These are phyloP conservation scores for Afroboletus lepidellus DNA, from an alignment of 1,284 basidiomycete species.

Conservation along the genomic window DNA sequence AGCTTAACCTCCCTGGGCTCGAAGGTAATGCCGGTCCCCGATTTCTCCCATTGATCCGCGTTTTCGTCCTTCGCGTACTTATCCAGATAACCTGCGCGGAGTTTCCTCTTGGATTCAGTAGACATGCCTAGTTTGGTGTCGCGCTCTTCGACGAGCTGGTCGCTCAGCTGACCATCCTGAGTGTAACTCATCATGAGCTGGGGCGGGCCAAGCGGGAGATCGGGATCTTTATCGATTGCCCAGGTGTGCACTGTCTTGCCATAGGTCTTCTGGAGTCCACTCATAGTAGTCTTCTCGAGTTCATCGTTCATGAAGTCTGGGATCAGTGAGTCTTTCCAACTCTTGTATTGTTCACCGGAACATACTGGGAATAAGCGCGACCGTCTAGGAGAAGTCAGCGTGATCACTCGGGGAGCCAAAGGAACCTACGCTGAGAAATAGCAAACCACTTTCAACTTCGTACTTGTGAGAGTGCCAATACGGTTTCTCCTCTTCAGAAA, in stretches of 20 bases:
- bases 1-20: constrained; percentile 15
- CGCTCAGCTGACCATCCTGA: constrained; percentile 36
- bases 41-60: constrained; percentile 40
- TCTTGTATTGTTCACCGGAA: background rate
- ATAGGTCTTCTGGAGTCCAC: constrained; percentile 48
- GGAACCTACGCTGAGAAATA: constrained; percentile 39
- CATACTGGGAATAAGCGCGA: constrained; percentile 41
- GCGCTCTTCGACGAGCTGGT: constrained; percentile 33
- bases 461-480: constrained; percentile 53
- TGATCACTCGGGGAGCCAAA: background rate
- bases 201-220: constrained; percentile 49
- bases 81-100: constrained; percentile 40
- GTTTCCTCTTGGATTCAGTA: constrained; percentile 36
- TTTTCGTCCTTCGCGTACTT: constrained; percentile 37
- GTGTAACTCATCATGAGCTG: constrained; percentile 49
- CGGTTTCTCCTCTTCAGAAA: constrained; percentile 46
- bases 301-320: constrained; percentile 37
- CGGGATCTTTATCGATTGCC: constrained; percentile 42
- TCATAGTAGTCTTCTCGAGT: constrained; percentile 47
- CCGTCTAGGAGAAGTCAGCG: constrained; percentile 21
- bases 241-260: constrained; percentile 55
- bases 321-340: background rate
- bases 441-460: constrained; percentile 49
- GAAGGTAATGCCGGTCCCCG: constrained; percentile 16
- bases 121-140: constrained; percentile 39